Base-by-base conservation (phyloP, 2,329 filamentous ascomycete genomes). In the Balansia obtecta region DNA sequence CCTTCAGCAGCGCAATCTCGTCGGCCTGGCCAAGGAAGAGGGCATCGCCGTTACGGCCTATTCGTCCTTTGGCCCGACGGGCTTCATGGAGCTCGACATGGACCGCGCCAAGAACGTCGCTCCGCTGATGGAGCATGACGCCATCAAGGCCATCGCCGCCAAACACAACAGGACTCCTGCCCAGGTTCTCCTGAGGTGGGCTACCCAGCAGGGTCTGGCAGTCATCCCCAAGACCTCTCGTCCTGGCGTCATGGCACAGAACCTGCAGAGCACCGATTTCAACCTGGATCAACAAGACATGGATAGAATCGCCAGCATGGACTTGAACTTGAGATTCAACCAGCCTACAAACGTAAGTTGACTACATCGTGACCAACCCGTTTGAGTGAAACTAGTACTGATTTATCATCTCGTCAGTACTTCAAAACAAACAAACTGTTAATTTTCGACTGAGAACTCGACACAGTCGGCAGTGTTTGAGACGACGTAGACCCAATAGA, bases 161-260 rank as follows among this genome's bases (percentile, higher is more conserved):
- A 88, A 86, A 72, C 73, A 87, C 46, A 52, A 49, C 46, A 52
- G 49, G 46, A 52, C 50, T 11, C 46, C 50, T 18, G 50, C 50
- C 8, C 62, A 95, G 76, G 76, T 95, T 30, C 76, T 95, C 54
- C 75, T 95, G 57, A 79, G 88, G 60, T 95, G 89, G 89, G 81
- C 88, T 20, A 94, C 88, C 15, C 88, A 94, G 75, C 77, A 85
- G 47, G 82, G 81, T 33, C 73, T 93, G 51, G 85, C 86, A 45
- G 85, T 93, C 59, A 93, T 93, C 60, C 87, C 86, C 58, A 91
- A 91, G 79, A 83, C 77, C 55, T 83, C 67, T 68, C 75, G 66
- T 57, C 62, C 56, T 54, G 71, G 63, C 20, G 57, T 71, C 57
- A 74, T 88, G 64, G 65, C 70, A 52, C 73, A 83, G 71, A 88